phyloP scores from a whole-genome alignment of 2,329 filamentous ascomycete species.

The Magnaporthiopsis rhizophila region DNA sequence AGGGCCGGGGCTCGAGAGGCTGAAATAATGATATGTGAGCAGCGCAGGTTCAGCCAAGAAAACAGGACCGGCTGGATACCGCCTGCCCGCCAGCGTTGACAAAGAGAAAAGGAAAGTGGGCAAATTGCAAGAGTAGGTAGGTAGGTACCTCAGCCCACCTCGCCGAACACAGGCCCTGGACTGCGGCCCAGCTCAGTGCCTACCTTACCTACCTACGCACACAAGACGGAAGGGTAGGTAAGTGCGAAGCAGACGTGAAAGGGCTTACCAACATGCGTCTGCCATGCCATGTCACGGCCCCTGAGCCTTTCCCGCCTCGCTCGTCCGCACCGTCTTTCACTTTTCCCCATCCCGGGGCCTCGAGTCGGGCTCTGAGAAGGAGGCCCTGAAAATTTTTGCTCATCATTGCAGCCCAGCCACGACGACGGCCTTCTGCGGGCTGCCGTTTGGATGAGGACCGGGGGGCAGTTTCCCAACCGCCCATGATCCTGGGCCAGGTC shows the following conservation, averaged over 20 bases:
- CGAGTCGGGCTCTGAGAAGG: background rate
- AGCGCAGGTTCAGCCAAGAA: background rate
- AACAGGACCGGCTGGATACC: background rate
- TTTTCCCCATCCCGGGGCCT: background rate
- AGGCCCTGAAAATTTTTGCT: background rate
- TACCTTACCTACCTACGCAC: background rate
- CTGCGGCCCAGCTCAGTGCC: background rate
- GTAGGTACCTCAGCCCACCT: background rate
- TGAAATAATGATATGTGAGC: background rate
- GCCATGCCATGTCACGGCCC: background rate
- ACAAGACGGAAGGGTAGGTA: background rate
- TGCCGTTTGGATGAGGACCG: background rate
- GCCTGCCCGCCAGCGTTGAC: background rate
- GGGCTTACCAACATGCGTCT: background rate
- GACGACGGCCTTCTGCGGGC: background rate
- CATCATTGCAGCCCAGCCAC: background rate
- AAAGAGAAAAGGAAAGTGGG: background rate
- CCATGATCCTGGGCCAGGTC: background rate
- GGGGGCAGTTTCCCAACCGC: background rate
- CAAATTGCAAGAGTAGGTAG: background rate
- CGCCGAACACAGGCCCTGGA: background rate
- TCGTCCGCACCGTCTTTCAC: background rate
- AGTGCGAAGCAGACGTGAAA: background rate
- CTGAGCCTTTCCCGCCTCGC: background rate
- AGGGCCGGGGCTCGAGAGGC: background rate